Percentiles rank a stretch among this genome's conserved stretches.
Evolutionary conservation across 345 rosid genomes (phyloP).

Genomic region (Cochlearia excelsa): DNA sequence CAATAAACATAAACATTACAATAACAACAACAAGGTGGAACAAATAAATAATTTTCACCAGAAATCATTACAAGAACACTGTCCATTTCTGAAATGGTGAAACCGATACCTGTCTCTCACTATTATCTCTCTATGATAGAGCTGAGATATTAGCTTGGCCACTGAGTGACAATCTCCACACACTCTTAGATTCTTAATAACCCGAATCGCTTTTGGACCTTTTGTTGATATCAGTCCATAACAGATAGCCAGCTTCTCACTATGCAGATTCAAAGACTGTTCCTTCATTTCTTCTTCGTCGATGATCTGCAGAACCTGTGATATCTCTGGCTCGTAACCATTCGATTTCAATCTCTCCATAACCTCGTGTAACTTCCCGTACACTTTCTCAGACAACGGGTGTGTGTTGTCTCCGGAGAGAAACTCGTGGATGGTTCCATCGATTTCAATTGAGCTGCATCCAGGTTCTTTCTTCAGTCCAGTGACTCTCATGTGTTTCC

Average conservation of each 20-base stretch:
- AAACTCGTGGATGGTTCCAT: slow-evolving; percentile 61
- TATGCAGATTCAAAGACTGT: slow-evolving; percentile 57
- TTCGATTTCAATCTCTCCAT: slow-evolving; percentile 41
- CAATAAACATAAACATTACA: too few relatives aligned
- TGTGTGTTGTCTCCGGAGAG: slow-evolving; percentile 58
- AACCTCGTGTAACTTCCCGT: slow-evolving; percentile 53
- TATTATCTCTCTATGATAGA: slow-evolving; percentile 54
- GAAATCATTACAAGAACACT: slow-evolving; percentile 68
- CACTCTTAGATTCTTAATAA: slow-evolving; percentile 66
- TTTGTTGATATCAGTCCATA: slow-evolving; percentile 53
- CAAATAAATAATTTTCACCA: slow-evolving; percentile 38
- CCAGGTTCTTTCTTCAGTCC: slow-evolving; percentile 72
- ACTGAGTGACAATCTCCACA: slow-evolving; percentile 68
- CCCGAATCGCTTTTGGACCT: slow-evolving; percentile 48
- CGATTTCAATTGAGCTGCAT: slow-evolving; percentile 70
- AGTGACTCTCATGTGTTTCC: slow-evolving; percentile 60
- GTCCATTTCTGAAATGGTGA: slow-evolving; percentile 61
- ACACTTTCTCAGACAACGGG: slow-evolving; percentile 50
- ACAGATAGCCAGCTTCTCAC: slow-evolving; percentile 67
- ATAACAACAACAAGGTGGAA: too few relatives aligned
- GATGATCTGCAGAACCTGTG: slow-evolving; percentile 58
- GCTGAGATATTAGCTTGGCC: slow-evolving; percentile 58
- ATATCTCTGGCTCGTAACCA: slow-evolving; percentile 55
- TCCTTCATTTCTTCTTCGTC: slow-evolving; percentile 67
- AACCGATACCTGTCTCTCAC: slow-evolving; percentile 61